Conservation (phyloP, 2,329 filamentous ascomycete genomes). For the Ophiostoma perfectum region DNA sequence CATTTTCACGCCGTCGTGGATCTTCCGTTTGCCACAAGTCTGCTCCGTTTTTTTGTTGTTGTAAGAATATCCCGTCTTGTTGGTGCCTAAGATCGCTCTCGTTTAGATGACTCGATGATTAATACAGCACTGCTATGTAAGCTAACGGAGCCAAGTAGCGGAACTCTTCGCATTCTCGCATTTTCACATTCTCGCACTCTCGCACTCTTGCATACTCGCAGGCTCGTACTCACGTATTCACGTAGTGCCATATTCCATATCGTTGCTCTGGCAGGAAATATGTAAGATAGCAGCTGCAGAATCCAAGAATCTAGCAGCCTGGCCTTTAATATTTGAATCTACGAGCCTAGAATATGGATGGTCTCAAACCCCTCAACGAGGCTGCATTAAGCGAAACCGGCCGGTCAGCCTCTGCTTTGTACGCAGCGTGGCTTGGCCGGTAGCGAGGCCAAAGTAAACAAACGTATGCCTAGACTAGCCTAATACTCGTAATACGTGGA, state of each 20-base stretch:
- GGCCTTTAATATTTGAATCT: too few species aligned
- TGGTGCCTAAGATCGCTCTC: slow-evolving; percentile 2
- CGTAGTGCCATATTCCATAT: too few species aligned
- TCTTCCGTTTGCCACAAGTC: background rate
- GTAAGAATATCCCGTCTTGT: background rate
- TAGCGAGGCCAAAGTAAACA: background rate
- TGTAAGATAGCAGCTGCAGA: too few species aligned
- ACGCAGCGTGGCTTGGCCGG: slow-evolving; percentile 7
- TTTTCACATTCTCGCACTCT: too few species aligned
- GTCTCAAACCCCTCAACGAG: background rate
- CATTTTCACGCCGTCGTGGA: background rate
- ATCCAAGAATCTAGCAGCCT: too few species aligned
- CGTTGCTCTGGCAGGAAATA: too few species aligned
- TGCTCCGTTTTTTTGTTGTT: background rate
- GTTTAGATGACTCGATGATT: background rate
- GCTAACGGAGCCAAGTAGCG: too few species aligned
- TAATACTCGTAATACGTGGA: background rate
- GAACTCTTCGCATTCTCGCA: too few species aligned
- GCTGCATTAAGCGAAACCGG: background rate
- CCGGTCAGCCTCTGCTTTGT: background rate
- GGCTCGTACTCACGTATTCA: too few species aligned
- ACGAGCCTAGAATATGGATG: too few species aligned
- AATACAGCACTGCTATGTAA: too few species aligned
- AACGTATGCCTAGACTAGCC: background rate
- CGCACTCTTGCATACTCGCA: too few species aligned